These are phyloP conservation scores for Tubosaeta brunneosetosa DNA, from an alignment of 768 basidiomycete genomes.

Conservation along the genomic window DNA sequence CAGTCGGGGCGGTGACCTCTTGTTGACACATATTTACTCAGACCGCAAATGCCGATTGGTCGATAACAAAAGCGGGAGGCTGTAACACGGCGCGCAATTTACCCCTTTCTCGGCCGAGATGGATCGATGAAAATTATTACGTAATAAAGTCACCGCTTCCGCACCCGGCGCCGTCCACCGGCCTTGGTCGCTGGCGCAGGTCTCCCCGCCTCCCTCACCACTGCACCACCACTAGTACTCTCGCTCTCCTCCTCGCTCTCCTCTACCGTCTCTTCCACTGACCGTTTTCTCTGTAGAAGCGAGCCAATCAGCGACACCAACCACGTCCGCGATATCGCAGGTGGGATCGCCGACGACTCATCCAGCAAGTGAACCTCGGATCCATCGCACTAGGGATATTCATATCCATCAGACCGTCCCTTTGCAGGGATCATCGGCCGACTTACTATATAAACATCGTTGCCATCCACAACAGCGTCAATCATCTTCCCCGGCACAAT, in stretches of 20 bases:
- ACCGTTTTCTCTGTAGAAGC: slow-evolving; percentile 12
- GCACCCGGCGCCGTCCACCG: slow-evolving; percentile 60
- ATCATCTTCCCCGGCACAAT: slow-evolving; percentile 47
- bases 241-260: slow-evolving; percentile 39
- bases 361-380: slow-evolving; percentile 57
- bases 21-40: slow-evolving; percentile 26
- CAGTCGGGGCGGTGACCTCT: slow-evolving; percentile 2
- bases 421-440: slow-evolving; percentile 6
- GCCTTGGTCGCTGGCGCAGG: slow-evolving; percentile 45
- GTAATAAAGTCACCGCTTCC: slow-evolving; percentile 32
- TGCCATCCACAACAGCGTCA: slow-evolving; percentile 79
- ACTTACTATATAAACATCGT: slow-evolving; percentile 72
- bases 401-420: slow-evolving; percentile 8
- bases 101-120: slow-evolving; percentile 7
- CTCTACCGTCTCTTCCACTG: slow-evolving; percentile 23
- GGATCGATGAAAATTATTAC: background rate
- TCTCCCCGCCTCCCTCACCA: slow-evolving; percentile 9
- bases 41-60: slow-evolving; percentile 21
- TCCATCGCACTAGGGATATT: slow-evolving; percentile 48
- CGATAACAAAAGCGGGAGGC: slow-evolving; percentile 19
- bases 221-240: slow-evolving; percentile 38
- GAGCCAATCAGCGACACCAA: slow-evolving; percentile 45
- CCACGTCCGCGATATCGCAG: slow-evolving; percentile 68
- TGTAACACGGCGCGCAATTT: background rate
- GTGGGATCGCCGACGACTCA: slow-evolving; percentile 49